A percentile compares a stretch with the other conserved stretches of the same genome.
These are phyloP conservation scores for Mycosphaerella sp. DNA, from an alignment of 2,329 filamentous ascomycete species.

Conservation along the genomic window DNA sequence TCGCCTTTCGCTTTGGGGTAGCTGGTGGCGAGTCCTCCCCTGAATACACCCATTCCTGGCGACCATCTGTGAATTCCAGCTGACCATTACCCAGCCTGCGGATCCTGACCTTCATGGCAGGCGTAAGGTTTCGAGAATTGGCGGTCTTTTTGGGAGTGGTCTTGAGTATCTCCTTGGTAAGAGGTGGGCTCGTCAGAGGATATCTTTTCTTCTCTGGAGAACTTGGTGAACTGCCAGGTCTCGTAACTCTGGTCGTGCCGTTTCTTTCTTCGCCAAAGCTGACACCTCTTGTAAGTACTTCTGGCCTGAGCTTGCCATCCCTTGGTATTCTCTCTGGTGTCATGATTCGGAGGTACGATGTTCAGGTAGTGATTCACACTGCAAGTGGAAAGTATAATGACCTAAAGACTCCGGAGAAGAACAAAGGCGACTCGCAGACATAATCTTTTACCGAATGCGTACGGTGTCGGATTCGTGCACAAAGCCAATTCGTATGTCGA, in stretches of 20 bases:
- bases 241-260: neutral
- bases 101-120: neutral
- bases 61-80: neutral
- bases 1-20: neutral
- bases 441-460: neutral
- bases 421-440: neutral
- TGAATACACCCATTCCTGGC: neutral
- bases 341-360: neutral
- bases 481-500: neutral
- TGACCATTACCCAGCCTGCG: neutral
- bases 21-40: neutral
- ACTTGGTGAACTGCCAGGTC: slow-evolving; percentile 4
- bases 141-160: neutral
- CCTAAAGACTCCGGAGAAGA: neutral
- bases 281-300: neutral
- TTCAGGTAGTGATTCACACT: neutral
- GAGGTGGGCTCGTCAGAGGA: neutral
- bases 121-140: neutral
- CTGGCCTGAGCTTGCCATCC: neutral
- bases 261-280: slow-evolving; percentile 6
- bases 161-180: neutral
- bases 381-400: neutral
- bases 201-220: slow-evolving; percentile 1
- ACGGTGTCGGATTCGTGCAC: neutral
- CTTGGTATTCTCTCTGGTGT: neutral